Evolutionary conservation across 768 basidiomycete species (phyloP), one percentile per base, ranked within the genome.

Genomic region (Boletales sp.): DNA sequence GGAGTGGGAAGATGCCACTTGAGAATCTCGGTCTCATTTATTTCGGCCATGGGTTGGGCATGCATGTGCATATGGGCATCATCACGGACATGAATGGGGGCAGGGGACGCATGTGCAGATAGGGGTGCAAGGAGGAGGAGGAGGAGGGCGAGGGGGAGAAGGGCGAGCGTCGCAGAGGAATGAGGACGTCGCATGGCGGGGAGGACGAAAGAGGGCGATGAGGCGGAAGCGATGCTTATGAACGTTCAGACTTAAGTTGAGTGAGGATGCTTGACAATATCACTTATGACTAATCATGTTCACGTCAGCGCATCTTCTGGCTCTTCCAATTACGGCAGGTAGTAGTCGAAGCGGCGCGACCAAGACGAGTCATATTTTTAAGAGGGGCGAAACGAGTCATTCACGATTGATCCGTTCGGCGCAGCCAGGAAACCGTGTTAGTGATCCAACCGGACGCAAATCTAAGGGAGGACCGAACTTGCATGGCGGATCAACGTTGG

Each of bases 1-100:
- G 88, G 88, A 0, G 86, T 87, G 0, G 84, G 83, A 0, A 72
- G 64, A 64, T 94, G 90, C 48, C 72, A 69, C 56, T 80, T 63
- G 31, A 81, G 71, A 42, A 93, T 70, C 47, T 86, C 81, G 0
- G 87, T 86, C 63, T 94, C 93, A 66, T 94, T 90, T 48, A 94
- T 72, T 51, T 78, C 71, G n/a, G 75, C 56, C 21, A 81, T 55
- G 13, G 85, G 84, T 5, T 74, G 74, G 1, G 61, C 76, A 38
- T 72, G 69, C 60, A 80, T 72, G 31, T 78, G 80, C 49, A 65
- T 73, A 51, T 79, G 76, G 34, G 70, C 73, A 41, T 61, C 62
- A 33, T 68, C 56, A 2, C 66, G 67, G 49, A 47, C 33, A 52
- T 51, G 46, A 46, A 55, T 17, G 28, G 14, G 55, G 8, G 58